These are phyloP conservation scores for Cyberlindnera xishuangbannaensis DNA, from an alignment of 805 yeast genomes.

Conservation along the genomic window DNA sequence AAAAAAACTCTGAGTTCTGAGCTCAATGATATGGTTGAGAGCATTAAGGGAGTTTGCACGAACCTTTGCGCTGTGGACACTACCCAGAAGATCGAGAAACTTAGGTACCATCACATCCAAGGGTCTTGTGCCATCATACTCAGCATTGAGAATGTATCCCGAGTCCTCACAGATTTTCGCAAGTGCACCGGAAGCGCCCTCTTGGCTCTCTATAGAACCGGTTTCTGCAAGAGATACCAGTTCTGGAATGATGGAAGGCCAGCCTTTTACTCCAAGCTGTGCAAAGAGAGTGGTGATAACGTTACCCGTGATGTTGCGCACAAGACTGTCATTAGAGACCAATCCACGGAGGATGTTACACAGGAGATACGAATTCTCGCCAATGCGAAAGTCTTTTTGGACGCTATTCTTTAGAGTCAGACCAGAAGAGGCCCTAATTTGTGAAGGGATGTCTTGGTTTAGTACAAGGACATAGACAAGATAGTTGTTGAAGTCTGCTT, in stretches of 20 bases:
- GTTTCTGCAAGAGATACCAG: slow-evolving; percentile 55
- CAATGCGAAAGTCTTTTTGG: slow-evolving; percentile 32
- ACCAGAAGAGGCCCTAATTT: slow-evolving; percentile 84
- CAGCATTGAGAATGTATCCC: slow-evolving; percentile 55
- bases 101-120: slow-evolving; percentile 60
- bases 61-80: slow-evolving; percentile 39
- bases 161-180: slow-evolving; percentile 90
- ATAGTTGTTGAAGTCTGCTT: slow-evolving; percentile 79
- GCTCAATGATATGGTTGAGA: slow-evolving; percentile 67
- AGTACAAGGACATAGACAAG: slow-evolving; percentile 59
- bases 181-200: slow-evolving; percentile 77
- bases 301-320: slow-evolving; percentile 85
- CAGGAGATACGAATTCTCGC: slow-evolving; percentile 29
- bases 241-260: slow-evolving; percentile 74
- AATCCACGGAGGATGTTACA: slow-evolving; percentile 41
- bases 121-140: slow-evolving; percentile 62
- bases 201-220: slow-evolving; percentile 37
- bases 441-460: slow-evolving; percentile 43
- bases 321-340: slow-evolving; percentile 47
- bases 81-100: slow-evolving; percentile 45
- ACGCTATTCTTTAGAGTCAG: slow-evolving; percentile 73
- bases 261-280: slow-evolving; percentile 55
- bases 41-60: slow-evolving; percentile 64
- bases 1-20: slow-evolving; percentile 60
- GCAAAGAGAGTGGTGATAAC: slow-evolving; percentile 80